These are phyloP conservation scores for Oryza officinalis DNA, from an alignment of 176 grass and related monocot species.

Conservation along the genomic window DNA sequence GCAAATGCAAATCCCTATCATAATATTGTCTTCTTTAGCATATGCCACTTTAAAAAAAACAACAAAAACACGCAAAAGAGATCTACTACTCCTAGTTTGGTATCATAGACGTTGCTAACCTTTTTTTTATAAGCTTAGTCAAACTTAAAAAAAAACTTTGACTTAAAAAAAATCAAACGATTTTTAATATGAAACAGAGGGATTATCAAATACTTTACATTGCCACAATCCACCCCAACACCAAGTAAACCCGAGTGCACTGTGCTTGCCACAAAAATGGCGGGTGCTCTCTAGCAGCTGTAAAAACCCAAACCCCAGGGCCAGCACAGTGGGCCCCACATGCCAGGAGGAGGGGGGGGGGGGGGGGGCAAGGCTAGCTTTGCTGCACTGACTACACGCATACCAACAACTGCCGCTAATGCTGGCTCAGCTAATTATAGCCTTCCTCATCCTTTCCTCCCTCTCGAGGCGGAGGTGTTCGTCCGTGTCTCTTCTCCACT, in stretches of 20 bases:
- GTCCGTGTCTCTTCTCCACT: constrained; percentile 2
- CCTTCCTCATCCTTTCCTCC: constrained; percentile 24
- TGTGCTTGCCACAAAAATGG: neutral
- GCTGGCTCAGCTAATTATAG: constrained; percentile 7
- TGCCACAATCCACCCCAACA: neutral
- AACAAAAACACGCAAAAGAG: neutral
- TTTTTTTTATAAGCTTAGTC: no score
- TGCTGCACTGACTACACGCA: constrained; percentile 27
- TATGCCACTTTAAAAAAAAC: neutral
- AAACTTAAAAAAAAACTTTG: no score
- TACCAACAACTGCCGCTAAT: constrained; percentile 16
- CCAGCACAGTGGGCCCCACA: neutral
- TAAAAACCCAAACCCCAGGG: no score
- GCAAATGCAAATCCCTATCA: no score
- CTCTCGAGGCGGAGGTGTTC: constrained; percentile 27
- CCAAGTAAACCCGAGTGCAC: neutral
- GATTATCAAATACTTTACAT: neutral
- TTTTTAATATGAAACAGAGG: no score
- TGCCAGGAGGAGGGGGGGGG: constrained; percentile 34
- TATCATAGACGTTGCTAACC: no score
- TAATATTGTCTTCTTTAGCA: neutral
- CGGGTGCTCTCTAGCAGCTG: neutral
- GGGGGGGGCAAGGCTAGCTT: constrained; percentile 30
- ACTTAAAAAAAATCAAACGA: no score
- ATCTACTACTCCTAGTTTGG: no score